Evolutionary conservation across 192 early-diverging fungal species (phyloP), one percentile per base, ranked within the genome.

Genomic region (Umbelopsis isabellina): DNA sequence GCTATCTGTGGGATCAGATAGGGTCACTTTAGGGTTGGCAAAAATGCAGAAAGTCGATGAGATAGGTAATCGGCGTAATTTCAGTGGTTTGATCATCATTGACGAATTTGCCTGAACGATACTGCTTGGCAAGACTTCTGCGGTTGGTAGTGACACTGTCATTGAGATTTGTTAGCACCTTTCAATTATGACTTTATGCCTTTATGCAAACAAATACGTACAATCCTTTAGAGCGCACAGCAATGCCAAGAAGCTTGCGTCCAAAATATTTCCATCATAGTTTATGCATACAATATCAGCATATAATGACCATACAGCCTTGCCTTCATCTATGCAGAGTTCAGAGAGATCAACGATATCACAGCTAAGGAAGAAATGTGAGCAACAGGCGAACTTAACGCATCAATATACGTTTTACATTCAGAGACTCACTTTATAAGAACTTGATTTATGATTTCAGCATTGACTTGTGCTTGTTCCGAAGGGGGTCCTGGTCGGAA

Each of bases 241-340:
- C 21, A 97, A 74, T 7, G 94, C 91, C 33, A 91, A 55, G 20
- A 99, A 55, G 22, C 91, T 89, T 1, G 95, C 94, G 79, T 99
- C 97, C 69, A 95, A 49, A 0, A 94, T 85, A 73, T 94, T 94
- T 21, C 97, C 97, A 72, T 96, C 95, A 74, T 95, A 92, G 67
- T 92, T 91, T 30, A 99, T 69, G 69, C 93, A 97, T 30, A 96
- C 90, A 50, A 97, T 89, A 77, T 99, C 97, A 7, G 89, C 89
- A 58, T 93, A 90, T 33, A 97, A 79, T 27, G 89, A 84, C 97
- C 96, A 99, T 20, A 86, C 93, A 7, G 92, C 94, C 53, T 88
- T 83, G 30, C 90, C 91, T 12, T 80, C 73, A 72, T 91, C 91
- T 67, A 98, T 96, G 71, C 92, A 92, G 35, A 98, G 83, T 37